These are phyloP conservation scores for Colletotrichum sp. DNA, from an alignment of 2,329 filamentous ascomycete genomes.

Conservation along the genomic window DNA sequence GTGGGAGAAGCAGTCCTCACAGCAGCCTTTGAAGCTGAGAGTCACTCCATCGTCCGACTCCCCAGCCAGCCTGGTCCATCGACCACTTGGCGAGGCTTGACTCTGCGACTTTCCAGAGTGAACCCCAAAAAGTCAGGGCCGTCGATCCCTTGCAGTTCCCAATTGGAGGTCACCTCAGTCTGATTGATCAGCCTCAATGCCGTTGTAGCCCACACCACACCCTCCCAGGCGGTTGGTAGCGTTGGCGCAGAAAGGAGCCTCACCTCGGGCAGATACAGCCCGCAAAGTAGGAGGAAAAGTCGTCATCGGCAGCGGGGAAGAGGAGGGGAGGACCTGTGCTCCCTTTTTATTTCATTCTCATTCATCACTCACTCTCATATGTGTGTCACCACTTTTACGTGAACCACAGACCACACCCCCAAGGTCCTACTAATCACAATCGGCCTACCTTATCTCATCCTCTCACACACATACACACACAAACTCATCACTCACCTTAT, in stretches of 20 bases:
- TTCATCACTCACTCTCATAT: background rate
- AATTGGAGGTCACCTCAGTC: background rate
- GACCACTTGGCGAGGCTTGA: background rate
- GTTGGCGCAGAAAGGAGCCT: background rate
- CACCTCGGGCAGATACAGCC: background rate
- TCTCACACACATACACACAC: background rate
- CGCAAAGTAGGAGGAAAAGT: background rate
- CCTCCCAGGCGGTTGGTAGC: background rate
- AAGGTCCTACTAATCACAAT: background rate
- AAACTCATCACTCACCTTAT: background rate
- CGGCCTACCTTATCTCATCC: background rate
- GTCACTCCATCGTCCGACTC: background rate
- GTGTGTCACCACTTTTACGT: slow-evolving; percentile 11
- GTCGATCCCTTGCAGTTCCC: background rate
- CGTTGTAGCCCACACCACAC: background rate
- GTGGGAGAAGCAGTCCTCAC: background rate
- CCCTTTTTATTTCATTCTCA: background rate
- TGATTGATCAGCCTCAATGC: slow-evolving; percentile 8
- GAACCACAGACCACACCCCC: background rate
- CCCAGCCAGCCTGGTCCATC: background rate
- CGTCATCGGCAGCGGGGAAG: background rate
- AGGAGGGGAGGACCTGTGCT: background rate
- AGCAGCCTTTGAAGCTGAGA: background rate
- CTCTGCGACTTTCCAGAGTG: background rate
- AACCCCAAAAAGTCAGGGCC: background rate